Evolutionary conservation across 345 rosid genomes (phyloP).

Genomic region (Murraya paniculata): DNA sequence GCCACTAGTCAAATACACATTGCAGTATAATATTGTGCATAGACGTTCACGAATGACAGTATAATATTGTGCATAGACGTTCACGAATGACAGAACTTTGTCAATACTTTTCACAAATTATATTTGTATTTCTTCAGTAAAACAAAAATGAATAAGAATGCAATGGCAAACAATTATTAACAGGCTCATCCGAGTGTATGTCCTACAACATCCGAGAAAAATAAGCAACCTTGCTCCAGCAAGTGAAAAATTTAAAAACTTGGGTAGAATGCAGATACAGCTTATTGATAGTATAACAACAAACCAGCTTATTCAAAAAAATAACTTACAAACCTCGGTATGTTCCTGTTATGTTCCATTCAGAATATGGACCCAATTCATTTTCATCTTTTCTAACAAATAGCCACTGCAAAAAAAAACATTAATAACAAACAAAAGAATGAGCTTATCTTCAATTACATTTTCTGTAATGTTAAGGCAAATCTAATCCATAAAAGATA

Average conservation of each 20-base stretch:
- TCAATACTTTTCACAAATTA: neutral
- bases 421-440: conserved; percentile 14
- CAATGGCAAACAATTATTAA: conserved; percentile 1
- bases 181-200: neutral
- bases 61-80: neutral
- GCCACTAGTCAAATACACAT: neutral
- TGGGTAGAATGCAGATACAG: neutral
- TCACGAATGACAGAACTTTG: neutral
- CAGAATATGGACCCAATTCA: conserved; percentile 65
- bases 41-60: neutral
- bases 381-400: conserved; percentile 57
- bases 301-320: neutral
- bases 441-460: conserved; percentile 1
- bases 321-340: conserved; percentile 69
- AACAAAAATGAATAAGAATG: neutral
- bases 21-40: neutral
- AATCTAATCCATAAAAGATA: neutral
- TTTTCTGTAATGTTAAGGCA: neutral
- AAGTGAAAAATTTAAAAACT: neutral
- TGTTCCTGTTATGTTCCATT: conserved; percentile 97
- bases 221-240: neutral
- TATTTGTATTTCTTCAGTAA: neutral
- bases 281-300: neutral
- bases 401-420: conserved; percentile 68
- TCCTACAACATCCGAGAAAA: neutral